A percentile compares a stretch with the other conserved stretches of the same genome.
Evolutionary conservation across 257 asterid genomes (phyloP).

Genomic region (Galeopsis tetrahit): DNA sequence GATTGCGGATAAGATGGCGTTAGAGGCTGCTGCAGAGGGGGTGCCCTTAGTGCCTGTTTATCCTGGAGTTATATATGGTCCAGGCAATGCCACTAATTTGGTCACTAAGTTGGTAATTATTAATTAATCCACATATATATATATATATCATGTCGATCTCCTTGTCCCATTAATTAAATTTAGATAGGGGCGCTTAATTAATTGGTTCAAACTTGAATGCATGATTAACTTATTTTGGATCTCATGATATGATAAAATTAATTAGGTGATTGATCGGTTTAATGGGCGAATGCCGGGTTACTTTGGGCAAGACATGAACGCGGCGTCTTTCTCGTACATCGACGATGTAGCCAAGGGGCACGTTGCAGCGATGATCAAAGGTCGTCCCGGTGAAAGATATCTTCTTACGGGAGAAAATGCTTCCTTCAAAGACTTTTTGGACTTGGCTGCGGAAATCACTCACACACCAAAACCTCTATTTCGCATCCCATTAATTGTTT

Average conservation of each 20-base stretch:
- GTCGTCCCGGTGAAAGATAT: conserved; percentile 76
- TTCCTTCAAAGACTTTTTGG: conserved; percentile 73
- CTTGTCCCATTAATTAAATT: conserved; percentile 15
- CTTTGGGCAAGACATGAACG: conserved; percentile 57
- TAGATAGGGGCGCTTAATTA: neutral
- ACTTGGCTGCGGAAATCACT: conserved; percentile 71
- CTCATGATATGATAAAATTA: no score
- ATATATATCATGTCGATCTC: conserved; percentile 17
- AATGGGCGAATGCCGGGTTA: conserved; percentile 82
- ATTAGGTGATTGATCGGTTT: conserved; percentile 51
- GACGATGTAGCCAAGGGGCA: conserved; percentile 91
- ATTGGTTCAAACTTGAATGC: conserved; percentile 18
- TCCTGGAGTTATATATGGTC: conserved; percentile 92
- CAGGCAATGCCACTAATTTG: conserved; percentile 78
- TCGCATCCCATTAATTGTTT: conserved; percentile 55
- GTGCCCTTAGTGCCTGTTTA: conserved; percentile 77
- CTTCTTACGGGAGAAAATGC: conserved; percentile 95
- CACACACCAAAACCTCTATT: conserved; percentile 68
- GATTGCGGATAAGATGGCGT: conserved; percentile 70
- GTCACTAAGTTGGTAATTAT: conserved; percentile 79
- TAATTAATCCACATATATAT: conserved; percentile 39
- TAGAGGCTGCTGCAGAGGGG: conserved; percentile 82
- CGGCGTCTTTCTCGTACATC: conserved; percentile 72
- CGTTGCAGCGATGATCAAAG: conserved; percentile 70
- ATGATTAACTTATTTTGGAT: conserved; percentile 56